Evolutionary conservation across 805 yeast genomes (phyloP).

Genomic region (Yarrowia sp.): DNA sequence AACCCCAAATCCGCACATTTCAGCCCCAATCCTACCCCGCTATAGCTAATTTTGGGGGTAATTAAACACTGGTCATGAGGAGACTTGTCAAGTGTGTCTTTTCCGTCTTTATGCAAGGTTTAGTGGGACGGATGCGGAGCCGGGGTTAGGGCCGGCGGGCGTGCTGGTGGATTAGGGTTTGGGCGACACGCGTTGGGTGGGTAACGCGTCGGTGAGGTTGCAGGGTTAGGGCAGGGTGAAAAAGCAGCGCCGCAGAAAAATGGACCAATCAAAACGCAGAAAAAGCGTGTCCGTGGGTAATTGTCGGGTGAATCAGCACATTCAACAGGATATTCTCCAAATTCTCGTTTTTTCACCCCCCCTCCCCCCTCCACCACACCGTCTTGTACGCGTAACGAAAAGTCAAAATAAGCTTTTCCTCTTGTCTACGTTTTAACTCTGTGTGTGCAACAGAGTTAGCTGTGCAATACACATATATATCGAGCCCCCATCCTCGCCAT

Average conservation of each 20-base stretch:
- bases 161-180: constrained; percentile 2
- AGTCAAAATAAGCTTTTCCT: neutral
- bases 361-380: too few relatives aligned
- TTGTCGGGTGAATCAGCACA: too few relatives aligned
- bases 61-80: constrained; percentile 13
- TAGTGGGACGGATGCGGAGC: constrained; percentile 35
- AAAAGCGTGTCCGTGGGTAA: too few relatives aligned
- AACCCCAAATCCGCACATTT: too few relatives aligned
- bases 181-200: constrained; percentile 18
- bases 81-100: constrained; percentile 17
- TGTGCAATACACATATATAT: neutral
- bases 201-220: constrained; percentile 24
- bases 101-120: constrained; percentile 15
- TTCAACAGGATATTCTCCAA: too few relatives aligned
- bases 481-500: neutral
- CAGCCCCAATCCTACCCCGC: constrained; percentile 7
- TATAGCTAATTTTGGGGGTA: neutral
- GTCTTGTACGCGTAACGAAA: constrained; percentile 6
- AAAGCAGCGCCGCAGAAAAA: too few relatives aligned
- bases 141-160: neutral
- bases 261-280: too few relatives aligned
- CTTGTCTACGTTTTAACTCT: neutral
- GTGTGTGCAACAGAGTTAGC: constrained; percentile 2
- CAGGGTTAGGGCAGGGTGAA: neutral
- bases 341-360: too few relatives aligned